Base-by-base conservation (phyloP, 2,329 filamentous ascomycete genomes). In the Plenodomus biglobosus region DNA sequence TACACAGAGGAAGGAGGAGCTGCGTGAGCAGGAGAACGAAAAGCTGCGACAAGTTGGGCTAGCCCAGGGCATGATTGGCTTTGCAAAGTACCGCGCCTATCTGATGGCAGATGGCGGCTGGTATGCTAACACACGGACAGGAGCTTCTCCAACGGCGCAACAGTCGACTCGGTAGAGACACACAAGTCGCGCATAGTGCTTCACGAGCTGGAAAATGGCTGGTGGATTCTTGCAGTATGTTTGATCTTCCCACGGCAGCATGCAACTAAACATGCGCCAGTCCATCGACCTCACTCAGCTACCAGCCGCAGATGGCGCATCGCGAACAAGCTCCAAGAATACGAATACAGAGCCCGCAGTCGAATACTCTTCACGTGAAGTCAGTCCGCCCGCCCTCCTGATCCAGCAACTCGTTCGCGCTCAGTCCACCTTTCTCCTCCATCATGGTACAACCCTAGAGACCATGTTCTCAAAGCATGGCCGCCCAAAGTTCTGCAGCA, bases 11-110 rank as follows among this genome's bases (percentile, higher is more conserved):
- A 76, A 81, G 40, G 43, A 58, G 21, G 56, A 65, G 21, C 50
- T 69, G 50, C 69, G 70, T 6, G 84, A 89, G 57, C 85, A 91
- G 64, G 84, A 85, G 66, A 94, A 97, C 72, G 88, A 95, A 75
- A 87, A 86, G 61, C 77, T 97, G 63, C 84, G 94, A 56, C 92
- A 96, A 77, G 91, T 99, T 68, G 94, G 94, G 32, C 83, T 99
- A 55, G 94, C 94, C 35, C 94, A 99, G 76, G 94, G 92, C 68
- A 96, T 97, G 87, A 87, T 95, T 50, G 88, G 86, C 69, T 99
- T 99, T 75, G 88, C 89, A 19, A 57, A 53, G 82, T 85, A 74
- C 30, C 47, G 42, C 46, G 34, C 41, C 46, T 48, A 49, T 36
- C 43, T 13, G 21, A 21, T 13, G 27, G 22, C 38, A 34, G 13